phyloP scores from a whole-genome alignment of 2,329 filamentous ascomycete genomes.

The Teratosphaeria viscida region DNA sequence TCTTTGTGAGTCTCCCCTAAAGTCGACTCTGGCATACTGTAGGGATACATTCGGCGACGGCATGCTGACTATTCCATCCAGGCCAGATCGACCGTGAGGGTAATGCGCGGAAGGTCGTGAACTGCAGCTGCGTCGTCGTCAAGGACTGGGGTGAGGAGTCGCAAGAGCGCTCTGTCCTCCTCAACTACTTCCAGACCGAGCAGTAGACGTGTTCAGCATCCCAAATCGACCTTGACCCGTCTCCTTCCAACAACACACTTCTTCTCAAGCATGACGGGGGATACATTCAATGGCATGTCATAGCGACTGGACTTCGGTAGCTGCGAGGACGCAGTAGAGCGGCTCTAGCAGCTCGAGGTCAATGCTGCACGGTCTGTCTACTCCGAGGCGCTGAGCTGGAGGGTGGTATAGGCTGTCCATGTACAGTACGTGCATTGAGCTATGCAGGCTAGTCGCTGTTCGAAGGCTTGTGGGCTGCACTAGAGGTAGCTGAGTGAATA shows the following conservation, averaged over 20 bases:
- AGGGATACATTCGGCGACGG: not conserved
- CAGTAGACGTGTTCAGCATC: conserved; percentile 30
- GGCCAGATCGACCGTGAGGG: conserved; percentile 98
- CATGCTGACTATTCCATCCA: conserved; percentile 28
- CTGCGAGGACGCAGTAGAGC: not conserved
- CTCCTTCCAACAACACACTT: not conserved
- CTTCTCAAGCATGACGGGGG: not conserved
- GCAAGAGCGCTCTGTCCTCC: conserved; percentile 95
- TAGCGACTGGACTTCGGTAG: not conserved
- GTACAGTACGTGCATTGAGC: not conserved
- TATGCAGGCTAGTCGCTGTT: not conserved
- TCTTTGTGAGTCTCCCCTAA: conserved; percentile 65
- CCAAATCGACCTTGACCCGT: not conserved
- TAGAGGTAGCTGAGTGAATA: not conserved
- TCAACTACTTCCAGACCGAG: conserved; percentile 99
- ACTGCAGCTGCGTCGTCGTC: conserved; percentile 99
- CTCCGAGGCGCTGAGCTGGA: not conserved
- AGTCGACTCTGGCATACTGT: not conserved
- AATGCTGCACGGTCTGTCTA: not conserved
- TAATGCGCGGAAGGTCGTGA: conserved; percentile 99
- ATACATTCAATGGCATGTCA: not conserved
- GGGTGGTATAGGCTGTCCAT: not conserved
- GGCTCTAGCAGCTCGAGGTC: not conserved
- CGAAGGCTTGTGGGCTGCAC: not conserved
- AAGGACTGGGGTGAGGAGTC: conserved; percentile 99